Evolutionary conservation across 2,329 filamentous ascomycete species (phyloP).

Genomic region (Cladobotryum mycophilum): DNA sequence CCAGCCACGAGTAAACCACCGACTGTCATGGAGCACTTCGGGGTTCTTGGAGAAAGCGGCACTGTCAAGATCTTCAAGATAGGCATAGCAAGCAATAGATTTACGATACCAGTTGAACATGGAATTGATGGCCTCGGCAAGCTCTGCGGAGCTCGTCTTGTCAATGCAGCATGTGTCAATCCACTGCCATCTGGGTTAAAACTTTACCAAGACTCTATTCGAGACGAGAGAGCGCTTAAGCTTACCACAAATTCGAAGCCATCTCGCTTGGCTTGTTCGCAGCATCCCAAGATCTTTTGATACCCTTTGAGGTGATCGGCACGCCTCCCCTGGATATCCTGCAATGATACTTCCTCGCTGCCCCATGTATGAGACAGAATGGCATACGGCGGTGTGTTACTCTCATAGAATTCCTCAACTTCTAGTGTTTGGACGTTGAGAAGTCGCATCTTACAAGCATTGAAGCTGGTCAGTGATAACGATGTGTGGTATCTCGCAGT

Average conservation of each 20-base stretch:
- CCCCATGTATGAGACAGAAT: constrained; percentile 33
- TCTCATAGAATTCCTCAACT: constrained; percentile 15
- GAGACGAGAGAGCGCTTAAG: no score
- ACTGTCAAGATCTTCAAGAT: background rate
- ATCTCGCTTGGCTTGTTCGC: background rate
- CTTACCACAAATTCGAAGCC: constrained; percentile 11
- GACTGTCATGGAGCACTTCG: constrained; percentile 1
- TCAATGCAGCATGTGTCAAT: constrained; percentile 26
- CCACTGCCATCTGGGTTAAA: constrained; percentile 12
- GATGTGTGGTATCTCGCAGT: no score
- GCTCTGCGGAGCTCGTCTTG: constrained; percentile 21
- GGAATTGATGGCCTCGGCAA: constrained; percentile 25
- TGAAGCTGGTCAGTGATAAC: no score
- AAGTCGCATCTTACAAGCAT: background rate
- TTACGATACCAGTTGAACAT: constrained; percentile 21
- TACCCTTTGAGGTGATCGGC: background rate
- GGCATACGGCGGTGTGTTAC: constrained; percentile 20
- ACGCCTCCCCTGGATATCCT: constrained; percentile 14
- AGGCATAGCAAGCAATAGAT: constrained; percentile 20
- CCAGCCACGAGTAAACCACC: constrained; percentile 20
- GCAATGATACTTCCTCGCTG: constrained; percentile 23
- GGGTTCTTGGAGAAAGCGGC: background rate
- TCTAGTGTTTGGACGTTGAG: background rate
- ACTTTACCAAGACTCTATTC: no score
- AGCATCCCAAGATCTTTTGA: background rate